Evolutionary conservation across 176 grass and related monocot species (phyloP).

Genomic region (Bonia amplexicaulis): DNA sequence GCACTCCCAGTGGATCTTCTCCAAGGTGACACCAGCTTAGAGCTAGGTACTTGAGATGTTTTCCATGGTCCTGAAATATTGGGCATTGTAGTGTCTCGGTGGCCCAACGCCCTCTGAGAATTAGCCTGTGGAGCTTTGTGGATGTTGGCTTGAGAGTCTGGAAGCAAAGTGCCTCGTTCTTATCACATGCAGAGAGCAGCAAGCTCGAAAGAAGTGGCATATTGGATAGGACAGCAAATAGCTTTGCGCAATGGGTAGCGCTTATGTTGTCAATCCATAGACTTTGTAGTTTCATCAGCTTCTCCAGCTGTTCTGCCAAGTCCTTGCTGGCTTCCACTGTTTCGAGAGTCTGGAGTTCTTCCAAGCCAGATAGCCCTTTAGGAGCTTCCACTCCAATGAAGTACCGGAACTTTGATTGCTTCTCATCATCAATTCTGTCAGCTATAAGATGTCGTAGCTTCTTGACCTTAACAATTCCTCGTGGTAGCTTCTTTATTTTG

Average conservation of each 20-base stretch:
- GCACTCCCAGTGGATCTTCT: not conserved
- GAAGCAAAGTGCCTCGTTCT: slow-evolving; percentile 11
- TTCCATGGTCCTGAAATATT: not conserved
- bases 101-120: slow-evolving; percentile 2
- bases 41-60: slow-evolving; percentile 7
- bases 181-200: slow-evolving; percentile 19
- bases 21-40: slow-evolving; percentile 7
- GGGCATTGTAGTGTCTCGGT: not conserved
- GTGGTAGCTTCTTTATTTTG: no score
- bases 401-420: not conserved
- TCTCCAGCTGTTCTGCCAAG: not conserved
- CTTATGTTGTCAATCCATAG: slow-evolving; percentile 30
- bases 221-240: not conserved
- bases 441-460: not conserved
- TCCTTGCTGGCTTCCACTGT: not conserved
- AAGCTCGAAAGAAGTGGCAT: slow-evolving; percentile 29
- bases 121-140: not conserved
- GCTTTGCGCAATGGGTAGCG: not conserved
- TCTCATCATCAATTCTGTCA: not conserved
- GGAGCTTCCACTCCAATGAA: not conserved
- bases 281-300: not conserved
- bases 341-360: slow-evolving; percentile 8
- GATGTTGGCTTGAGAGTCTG: not conserved
- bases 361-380: not conserved
- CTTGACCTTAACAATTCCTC: not conserved